These are phyloP conservation scores for Pichia manshurica DNA, from an alignment of 805 yeast genomes.

Conservation along the genomic window DNA sequence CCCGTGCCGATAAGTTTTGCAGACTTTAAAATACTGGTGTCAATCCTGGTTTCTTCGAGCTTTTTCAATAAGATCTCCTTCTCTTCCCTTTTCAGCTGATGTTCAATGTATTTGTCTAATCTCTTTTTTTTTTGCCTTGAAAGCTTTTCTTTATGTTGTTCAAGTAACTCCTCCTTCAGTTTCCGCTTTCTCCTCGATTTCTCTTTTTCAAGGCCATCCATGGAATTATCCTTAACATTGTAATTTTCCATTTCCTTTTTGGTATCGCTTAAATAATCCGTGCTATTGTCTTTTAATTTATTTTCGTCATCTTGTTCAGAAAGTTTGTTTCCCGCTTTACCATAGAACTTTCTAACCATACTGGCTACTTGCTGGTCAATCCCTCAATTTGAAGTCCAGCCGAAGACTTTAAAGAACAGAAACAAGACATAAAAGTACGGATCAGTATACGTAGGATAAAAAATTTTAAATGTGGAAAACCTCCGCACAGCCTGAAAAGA, in stretches of 20 bases:
- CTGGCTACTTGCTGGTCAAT: background rate
- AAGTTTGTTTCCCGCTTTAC: constrained; percentile 9
- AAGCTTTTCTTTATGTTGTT: constrained; percentile 62
- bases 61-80: constrained; percentile 71
- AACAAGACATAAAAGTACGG: too few relatives aligned
- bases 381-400: too few relatives aligned
- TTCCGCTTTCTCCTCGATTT: constrained; percentile 58
- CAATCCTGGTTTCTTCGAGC: constrained; percentile 61
- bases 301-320: background rate
- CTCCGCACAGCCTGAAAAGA: constrained; percentile 12
- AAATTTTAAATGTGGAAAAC: constrained; percentile 1
- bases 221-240: constrained; percentile 36
- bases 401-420: too few relatives aligned
- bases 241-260: background rate
- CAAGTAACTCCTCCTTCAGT: constrained; percentile 50
- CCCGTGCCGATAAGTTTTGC: constrained; percentile 78
- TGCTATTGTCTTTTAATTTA: background rate
- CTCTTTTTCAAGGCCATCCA: constrained; percentile 49
- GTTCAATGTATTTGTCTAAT: constrained; percentile 87
- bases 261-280: background rate
- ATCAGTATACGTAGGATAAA: background rate
- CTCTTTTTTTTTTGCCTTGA: constrained; percentile 70
- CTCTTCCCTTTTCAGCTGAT: constrained; percentile 84
- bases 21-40: constrained; percentile 62
- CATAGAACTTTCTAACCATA: constrained; percentile 13